Evolutionary conservation across 2,329 filamentous ascomycete genomes (phyloP), one percentile per base, ranked within the genome.

Genomic region (Aspergillus latus): DNA sequence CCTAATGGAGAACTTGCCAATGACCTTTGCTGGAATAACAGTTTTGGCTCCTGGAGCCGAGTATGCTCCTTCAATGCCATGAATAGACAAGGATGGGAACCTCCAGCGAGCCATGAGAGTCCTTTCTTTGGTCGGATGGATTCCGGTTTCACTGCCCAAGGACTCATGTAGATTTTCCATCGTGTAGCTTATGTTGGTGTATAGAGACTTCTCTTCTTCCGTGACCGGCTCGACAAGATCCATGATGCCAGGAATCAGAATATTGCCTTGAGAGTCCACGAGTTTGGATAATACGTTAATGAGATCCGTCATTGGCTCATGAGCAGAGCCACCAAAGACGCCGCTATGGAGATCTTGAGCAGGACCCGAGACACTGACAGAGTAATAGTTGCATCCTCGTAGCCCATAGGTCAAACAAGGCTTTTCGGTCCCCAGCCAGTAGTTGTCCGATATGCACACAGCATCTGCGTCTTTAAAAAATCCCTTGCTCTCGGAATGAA

Each of bases 341-440:
- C 94, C 94, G 68, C 90, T 95, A 82, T 99, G 94, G 60, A 99
- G 82, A 74, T 99, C 94, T 64, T 93, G 90, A 40, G 88, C 94
- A 9, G 94, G 94, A 0, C 94, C 94, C 7, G 89, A 92, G 62
- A 99, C 81, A 76, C 94, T 89, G 65, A 99, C 78, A 51, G 88
- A 90, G 81, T 97, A 99, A 84, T 99, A 99, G 81, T 95, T 97
- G 86, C 90, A 95, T 52, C 94, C 94, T 64, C 94, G 89, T 61
- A 99, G 88, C 66, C 94, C 94, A 74, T 99, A 99, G 8, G 94
- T 99, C 70, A 99, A 79, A 76, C 94, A 99, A 10, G 94, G 94
- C 83, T 97, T 97, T 83, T 97, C 92, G 5, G 94, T 97, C 57
- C 94, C 94, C 40, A 99, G 87, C 94, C 94, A 99, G 86, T 99